phyloP scores from a whole-genome alignment of 163 green algal genomes.

The Trebouxiophyceae sp. region DNA sequence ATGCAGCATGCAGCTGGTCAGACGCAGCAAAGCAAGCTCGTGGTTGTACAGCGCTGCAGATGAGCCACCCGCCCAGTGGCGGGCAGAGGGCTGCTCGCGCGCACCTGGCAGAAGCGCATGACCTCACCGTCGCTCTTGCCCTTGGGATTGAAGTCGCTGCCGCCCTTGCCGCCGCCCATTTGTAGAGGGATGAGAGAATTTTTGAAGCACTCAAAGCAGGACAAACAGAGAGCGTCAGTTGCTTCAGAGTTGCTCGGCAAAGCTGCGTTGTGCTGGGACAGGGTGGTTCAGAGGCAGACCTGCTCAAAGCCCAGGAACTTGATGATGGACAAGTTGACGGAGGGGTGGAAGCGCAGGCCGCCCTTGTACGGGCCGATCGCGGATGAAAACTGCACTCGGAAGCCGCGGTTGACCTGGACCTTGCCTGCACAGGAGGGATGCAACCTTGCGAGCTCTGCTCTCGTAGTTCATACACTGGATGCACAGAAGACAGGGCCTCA shows the following conservation, averaged over 20 bases:
- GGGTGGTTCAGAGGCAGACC: constrained; percentile 15
- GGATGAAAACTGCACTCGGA: constrained; percentile 65
- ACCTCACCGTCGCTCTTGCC: constrained; percentile 60
- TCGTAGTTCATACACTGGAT: background rate
- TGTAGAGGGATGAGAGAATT: constrained; percentile 71
- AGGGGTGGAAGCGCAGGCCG: constrained; percentile 70
- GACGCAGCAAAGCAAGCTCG: no score
- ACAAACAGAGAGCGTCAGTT: no score
- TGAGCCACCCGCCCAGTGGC: no score
- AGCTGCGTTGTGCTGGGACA: no score
- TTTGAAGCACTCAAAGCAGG: constrained; percentile 77
- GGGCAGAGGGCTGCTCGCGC: no score
- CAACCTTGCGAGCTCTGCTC: no score
- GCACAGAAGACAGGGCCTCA: constrained; percentile 4
- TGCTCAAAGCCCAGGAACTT: constrained; percentile 77
- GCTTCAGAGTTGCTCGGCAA: no score
- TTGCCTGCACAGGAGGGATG: no score
- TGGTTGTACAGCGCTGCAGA: no score
- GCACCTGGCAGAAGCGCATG: constrained; percentile 37
- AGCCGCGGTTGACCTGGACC: constrained; percentile 68
- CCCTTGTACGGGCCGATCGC: constrained; percentile 80
- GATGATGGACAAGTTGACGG: constrained; percentile 68
- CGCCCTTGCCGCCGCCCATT: constrained; percentile 63
- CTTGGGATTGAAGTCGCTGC: constrained; percentile 68
- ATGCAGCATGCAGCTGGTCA: no score